A percentile compares a stretch with the other conserved stretches of the same genome.
Conservation (phyloP, 129 eudicot genomes). For the Flaveria linearis region DNA sequence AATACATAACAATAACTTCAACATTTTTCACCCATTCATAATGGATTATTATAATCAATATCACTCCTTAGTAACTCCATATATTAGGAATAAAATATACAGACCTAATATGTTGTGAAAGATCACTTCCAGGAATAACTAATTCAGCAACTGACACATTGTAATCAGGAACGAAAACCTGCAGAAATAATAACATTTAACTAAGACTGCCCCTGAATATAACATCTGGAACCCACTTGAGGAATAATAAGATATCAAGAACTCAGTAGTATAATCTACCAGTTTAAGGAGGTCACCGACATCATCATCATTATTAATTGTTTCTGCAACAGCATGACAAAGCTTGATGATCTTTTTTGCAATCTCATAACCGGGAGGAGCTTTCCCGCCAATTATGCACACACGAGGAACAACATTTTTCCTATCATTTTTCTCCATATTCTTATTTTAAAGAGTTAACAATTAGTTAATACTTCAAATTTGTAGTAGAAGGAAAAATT, state of each 20-base stretch:
- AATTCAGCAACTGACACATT: conserved; percentile 67
- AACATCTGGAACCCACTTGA: background rate
- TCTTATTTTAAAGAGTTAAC: conserved; percentile 28
- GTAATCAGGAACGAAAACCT: conserved; percentile 66
- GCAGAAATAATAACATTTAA: conserved; percentile 6
- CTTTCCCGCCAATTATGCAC: conserved; percentile 65
- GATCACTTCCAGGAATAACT: conserved; percentile 69
- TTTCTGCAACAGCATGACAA: conserved; percentile 62
- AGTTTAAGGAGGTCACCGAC: conserved; percentile 58
- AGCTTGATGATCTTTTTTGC: conserved; percentile 65
- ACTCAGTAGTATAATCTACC: conserved; percentile 29
- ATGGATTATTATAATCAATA: no score
- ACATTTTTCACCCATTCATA: background rate
- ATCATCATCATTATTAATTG: conserved; percentile 49
- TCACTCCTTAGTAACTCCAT: background rate
- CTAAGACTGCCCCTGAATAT: background rate
- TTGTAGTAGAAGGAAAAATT: background rate
- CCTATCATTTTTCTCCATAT: conserved; percentile 48
- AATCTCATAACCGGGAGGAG: conserved; percentile 63
- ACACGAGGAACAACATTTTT: conserved; percentile 55
- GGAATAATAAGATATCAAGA: background rate
- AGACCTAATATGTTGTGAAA: conserved; percentile 67
- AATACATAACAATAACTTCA: background rate
- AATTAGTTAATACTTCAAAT: conserved; percentile 1
- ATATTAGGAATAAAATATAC: background rate